Conservation (phyloP, 176 grass and related monocot species). For the Musa schizocarpa region DNA sequence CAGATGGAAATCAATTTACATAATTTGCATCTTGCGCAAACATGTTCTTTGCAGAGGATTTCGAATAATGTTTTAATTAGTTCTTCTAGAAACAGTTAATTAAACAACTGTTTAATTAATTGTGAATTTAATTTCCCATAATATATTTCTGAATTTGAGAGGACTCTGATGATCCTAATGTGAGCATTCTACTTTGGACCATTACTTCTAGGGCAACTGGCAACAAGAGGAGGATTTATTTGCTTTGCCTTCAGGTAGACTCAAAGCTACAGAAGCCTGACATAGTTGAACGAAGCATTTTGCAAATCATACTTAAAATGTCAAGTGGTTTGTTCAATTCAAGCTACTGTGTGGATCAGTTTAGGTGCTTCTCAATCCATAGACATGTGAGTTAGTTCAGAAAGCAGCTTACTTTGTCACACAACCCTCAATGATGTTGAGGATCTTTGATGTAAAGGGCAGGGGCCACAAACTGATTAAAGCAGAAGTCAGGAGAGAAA, state of each 20-base stretch:
- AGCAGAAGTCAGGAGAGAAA: no score
- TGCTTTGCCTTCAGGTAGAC: background rate
- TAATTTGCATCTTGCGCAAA: background rate
- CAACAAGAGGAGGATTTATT: background rate
- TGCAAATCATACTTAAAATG: background rate
- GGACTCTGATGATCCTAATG: background rate
- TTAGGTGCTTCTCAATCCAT: background rate
- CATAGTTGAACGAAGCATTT: background rate
- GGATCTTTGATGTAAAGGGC: background rate
- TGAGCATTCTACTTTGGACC: background rate
- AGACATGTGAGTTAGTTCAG: background rate
- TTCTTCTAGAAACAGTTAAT: no score
- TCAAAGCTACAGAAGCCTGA: background rate
- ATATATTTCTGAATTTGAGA: background rate
- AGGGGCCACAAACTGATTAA: background rate
- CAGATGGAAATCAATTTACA: background rate
- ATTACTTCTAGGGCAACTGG: background rate
- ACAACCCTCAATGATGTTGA: background rate
- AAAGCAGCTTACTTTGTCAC: background rate
- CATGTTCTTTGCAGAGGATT: background rate
- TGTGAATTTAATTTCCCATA: no score
- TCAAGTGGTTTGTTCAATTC: background rate
- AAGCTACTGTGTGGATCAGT: background rate
- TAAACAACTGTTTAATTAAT: no score
- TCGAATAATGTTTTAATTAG: background rate